A percentile compares a stretch with the other conserved stretches of the same genome.
Evolutionary conservation across 352 stramenopile species (phyloP).

Genomic region (Pythium rishiriense): DNA sequence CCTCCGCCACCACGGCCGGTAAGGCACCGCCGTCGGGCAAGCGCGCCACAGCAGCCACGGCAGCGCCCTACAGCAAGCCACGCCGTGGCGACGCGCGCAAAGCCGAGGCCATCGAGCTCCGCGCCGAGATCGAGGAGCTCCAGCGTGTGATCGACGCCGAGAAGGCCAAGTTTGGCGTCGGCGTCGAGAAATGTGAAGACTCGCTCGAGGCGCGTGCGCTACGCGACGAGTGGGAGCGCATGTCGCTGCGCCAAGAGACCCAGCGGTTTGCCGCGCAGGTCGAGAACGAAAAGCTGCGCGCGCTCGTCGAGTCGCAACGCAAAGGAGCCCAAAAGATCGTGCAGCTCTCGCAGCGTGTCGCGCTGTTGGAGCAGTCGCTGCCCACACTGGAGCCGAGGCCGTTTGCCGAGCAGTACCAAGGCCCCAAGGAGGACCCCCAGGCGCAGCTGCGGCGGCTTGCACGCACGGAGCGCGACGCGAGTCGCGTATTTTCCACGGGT

Average conservation of each 20-base stretch:
- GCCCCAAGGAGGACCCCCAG: constrained; percentile 4
- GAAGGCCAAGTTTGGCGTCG: background rate
- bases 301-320: constrained; percentile 13
- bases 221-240: constrained; percentile 8
- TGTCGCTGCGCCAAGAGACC: constrained; percentile 6
- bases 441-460: background rate
- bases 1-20: no score
- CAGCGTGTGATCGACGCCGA: constrained; percentile 12
- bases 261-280: constrained; percentile 9
- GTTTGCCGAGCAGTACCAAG: constrained; percentile 13
- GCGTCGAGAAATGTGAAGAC: constrained; percentile 5
- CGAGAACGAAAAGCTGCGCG: constrained; percentile 19
- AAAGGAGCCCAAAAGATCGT: constrained; percentile 14
- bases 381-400: background rate
- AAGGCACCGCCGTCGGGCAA: background rate
- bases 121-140: constrained; percentile 10
- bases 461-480: background rate
- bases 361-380: constrained; percentile 2
- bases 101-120: constrained; percentile 2
- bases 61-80: constrained; percentile 12
- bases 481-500: background rate
- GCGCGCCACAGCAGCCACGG: background rate
- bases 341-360: constrained; percentile 10
- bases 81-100: constrained; percentile 16
- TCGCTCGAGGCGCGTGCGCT: constrained; percentile 6